Evolutionary conservation across 352 stramenopile genomes (phyloP).

Genomic region (Pythium rhizo-oryzae): DNA sequence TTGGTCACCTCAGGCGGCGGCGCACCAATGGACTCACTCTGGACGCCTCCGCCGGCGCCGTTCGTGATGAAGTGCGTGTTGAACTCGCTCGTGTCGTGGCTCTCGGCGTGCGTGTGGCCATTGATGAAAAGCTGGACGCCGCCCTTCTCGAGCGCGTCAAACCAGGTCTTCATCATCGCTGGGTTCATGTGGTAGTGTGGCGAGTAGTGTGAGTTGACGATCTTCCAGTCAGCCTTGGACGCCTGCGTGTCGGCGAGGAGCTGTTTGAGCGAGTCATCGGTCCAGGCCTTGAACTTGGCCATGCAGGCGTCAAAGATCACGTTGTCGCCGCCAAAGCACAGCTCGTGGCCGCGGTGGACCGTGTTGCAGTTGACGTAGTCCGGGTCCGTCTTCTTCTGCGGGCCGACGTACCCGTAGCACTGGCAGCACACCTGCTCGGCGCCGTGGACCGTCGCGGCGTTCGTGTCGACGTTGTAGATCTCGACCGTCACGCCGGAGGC

Average conservation of each 20-base stretch:
- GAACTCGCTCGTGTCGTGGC: constrained; percentile 52
- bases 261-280: constrained; percentile 68
- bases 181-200: constrained; percentile 75
- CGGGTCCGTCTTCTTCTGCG: constrained; percentile 25
- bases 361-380: constrained; percentile 48
- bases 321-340: constrained; percentile 58
- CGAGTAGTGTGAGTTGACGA: constrained; percentile 86
- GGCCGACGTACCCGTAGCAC: constrained; percentile 74
- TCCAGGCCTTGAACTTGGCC: constrained; percentile 65
- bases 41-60: constrained; percentile 40
- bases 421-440: constrained; percentile 81
- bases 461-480: constrained; percentile 77
- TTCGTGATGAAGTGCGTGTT: constrained; percentile 47
- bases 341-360: constrained; percentile 45
- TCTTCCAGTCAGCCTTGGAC: constrained; percentile 82
- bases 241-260: constrained; percentile 48
- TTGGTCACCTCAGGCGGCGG: constrained; percentile 26
- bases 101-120: constrained; percentile 79
- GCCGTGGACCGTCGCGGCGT: constrained; percentile 64
- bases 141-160: constrained; percentile 47
- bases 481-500: constrained; percentile 57
- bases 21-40: constrained; percentile 33
- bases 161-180: constrained; percentile 62
- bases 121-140: constrained; percentile 72
- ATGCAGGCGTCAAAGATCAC: constrained; percentile 65